phyloP scores from a whole-genome alignment of 1,284 basidiomycete genomes.

The Earliella scabrosa region DNA sequence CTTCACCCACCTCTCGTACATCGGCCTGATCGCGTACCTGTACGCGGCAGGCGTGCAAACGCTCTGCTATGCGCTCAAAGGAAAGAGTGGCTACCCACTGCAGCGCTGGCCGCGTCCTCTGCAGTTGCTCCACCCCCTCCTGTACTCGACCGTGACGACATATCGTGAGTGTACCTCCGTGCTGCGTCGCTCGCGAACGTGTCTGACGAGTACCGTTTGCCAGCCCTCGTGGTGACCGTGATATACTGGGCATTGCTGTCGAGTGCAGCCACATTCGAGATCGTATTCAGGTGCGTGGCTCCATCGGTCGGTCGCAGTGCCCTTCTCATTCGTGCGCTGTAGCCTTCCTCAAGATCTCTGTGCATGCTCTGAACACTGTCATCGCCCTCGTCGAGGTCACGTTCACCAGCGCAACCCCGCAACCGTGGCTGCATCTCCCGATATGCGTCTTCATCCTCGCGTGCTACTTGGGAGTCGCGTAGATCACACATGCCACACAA shows the following conservation, averaged over 20 bases:
- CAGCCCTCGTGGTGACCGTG: conserved; percentile 69
- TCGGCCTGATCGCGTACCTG: conserved; percentile 65
- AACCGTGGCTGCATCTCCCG: conserved; percentile 56
- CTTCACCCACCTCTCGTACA: conserved; percentile 67
- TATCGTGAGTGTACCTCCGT: conserved; percentile 55
- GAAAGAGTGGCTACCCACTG: conserved; percentile 50
- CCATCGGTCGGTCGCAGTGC: no score
- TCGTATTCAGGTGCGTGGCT: conserved; percentile 44
- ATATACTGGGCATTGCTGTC: conserved; percentile 70
- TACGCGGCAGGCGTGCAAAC: conserved; percentile 63
- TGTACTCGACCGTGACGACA: conserved; percentile 57
- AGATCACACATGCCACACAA: conserved; percentile 61
- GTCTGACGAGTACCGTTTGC: background rate
- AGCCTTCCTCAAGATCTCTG: conserved; percentile 65
- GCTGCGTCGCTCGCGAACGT: no score
- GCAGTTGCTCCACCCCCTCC: conserved; percentile 60
- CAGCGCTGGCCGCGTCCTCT: conserved; percentile 60
- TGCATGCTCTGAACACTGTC: conserved; percentile 63
- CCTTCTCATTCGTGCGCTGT: no score
- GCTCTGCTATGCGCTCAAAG: conserved; percentile 43
- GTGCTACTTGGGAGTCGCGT: conserved; percentile 67
- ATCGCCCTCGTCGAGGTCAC: conserved; percentile 64
- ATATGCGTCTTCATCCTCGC: conserved; percentile 53
- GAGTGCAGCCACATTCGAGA: conserved; percentile 44
- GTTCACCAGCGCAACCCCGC: conserved; percentile 53